Percentiles rank a stretch among this genome's conserved stretches.
These are phyloP conservation scores for Jatropha curcas DNA, from an alignment of 345 rosid species.

Conservation along the genomic window DNA sequence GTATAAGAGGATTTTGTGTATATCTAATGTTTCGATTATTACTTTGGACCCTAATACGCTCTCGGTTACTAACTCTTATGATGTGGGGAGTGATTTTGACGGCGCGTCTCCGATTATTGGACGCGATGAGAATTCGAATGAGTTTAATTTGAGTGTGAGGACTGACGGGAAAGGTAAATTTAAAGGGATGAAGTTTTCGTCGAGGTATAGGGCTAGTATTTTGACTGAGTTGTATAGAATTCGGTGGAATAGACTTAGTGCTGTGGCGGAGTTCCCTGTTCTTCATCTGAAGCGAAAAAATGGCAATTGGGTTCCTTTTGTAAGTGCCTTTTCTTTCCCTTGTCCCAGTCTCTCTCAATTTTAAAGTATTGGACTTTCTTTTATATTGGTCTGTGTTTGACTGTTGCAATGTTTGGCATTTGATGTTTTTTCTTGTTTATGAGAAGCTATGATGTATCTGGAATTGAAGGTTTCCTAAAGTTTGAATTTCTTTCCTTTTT, in stretches of 20 bases:
- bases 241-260: conserved; percentile 60
- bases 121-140: conserved; percentile 68
- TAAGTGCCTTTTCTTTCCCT: conserved; percentile 40
- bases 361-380: not conserved
- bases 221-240: conserved; percentile 80
- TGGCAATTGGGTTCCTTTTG: conserved; percentile 80
- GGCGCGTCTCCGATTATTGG: conserved; percentile 67
- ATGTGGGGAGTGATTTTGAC: conserved; percentile 65
- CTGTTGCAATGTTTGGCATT: not conserved
- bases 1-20: conserved; percentile 87
- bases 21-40: conserved; percentile 58
- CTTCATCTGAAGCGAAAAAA: conserved; percentile 71
- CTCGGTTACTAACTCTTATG: conserved; percentile 74
- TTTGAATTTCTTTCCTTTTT: no score
- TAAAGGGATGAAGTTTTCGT: conserved; percentile 79
- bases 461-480: not conserved
- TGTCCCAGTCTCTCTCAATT: not conserved
- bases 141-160: conserved; percentile 78
- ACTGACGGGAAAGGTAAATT: conserved; percentile 92
- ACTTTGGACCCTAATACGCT: conserved; percentile 87
- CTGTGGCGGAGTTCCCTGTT: conserved; percentile 81
- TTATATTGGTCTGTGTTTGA: not conserved
- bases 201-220: conserved; percentile 70
- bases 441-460: not conserved
- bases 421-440: not conserved